Evolutionary conservation across 2,329 filamentous ascomycete species (phyloP), one percentile per base, ranked within the genome.

Genomic region (Parasarocladium wereldwijsianum): DNA sequence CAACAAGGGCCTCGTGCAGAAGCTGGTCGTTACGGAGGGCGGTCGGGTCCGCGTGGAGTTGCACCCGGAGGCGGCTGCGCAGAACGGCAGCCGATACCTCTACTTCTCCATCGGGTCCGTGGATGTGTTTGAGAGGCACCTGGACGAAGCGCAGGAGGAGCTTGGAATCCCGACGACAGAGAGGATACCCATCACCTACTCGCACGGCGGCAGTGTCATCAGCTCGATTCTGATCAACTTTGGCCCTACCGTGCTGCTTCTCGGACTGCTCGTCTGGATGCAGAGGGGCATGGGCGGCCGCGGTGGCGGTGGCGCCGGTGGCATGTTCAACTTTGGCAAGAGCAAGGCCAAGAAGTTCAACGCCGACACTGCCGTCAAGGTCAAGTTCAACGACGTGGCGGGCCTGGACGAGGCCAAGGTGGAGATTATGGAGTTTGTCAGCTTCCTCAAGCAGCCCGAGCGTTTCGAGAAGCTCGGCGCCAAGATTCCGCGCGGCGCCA

Each of bases 341-440:
- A 94, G 85, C 57, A 76, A 83, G 45, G 90, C 90, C 16, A 96
- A 93, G 64, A 80, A 82, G 46, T 98, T 96, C 65, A 98, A 94
- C 53, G 86, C 94, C 43, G 90, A 98, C 62, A 83, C 82, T 8
- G 83, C 90, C 34, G 71, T 98, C 60, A 93, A 93, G 59, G 86
- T 92, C 54, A 96, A 94, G 56, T 98, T 98, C 51, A 65, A 82
- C 26, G 90, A 98, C 50, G 90, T 98, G 24, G 90, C 90, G 24
- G 90, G 90, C 41, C 87, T 96, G 76, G 90, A 98, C 51, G 90
- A 98, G 58, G 90, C 90, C 34, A 98, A 98, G 66, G 65, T 76
- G 33, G 90, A 98, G 57, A 98, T 98, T 43, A 94, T 96, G 85
- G 90, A 98, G 55, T 98, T 98, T 45, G 90, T 98, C 42, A 86